Conservation (phyloP, 2,329 filamentous ascomycete species). For the Penicillium decumbens region DNA sequence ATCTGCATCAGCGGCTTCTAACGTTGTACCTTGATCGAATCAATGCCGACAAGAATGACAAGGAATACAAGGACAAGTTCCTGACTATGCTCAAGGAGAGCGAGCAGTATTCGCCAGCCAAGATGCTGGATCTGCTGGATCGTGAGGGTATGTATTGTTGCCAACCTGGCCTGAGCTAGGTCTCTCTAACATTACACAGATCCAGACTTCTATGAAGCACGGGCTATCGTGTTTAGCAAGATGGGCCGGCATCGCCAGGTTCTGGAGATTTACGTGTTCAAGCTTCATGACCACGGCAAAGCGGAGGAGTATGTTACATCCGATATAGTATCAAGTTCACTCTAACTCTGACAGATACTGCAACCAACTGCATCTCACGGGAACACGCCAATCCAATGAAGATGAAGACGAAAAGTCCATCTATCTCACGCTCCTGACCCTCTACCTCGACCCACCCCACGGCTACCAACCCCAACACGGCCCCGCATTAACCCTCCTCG, state of each 20-base stretch:
- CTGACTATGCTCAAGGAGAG: constrained; percentile 71
- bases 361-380: constrained; percentile 70
- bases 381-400: constrained; percentile 39
- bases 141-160: constrained; percentile 61
- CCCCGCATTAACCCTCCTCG: constrained; percentile 81
- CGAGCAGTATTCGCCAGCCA: constrained; percentile 72
- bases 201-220: constrained; percentile 77
- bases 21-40: constrained; percentile 62
- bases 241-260: constrained; percentile 96
- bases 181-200: constrained; percentile 49
- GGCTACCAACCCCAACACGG: constrained; percentile 67
- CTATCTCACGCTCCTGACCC: constrained; percentile 82
- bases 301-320: constrained; percentile 72
- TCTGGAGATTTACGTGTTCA: constrained; percentile 96
- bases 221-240: constrained; percentile 85
- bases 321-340: neutral
- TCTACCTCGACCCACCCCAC: constrained; percentile 78
- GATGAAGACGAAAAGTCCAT: constrained; percentile 66
- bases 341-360: constrained; percentile 61
- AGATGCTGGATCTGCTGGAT: constrained; percentile 72
- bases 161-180: no score
- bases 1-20: constrained; percentile 81
- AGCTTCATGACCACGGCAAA: constrained; percentile 77
- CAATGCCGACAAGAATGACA: constrained; percentile 46
- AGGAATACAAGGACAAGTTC: constrained; percentile 60